Evolutionary conservation across 148 eudicot genomes (phyloP).

Genomic region (Agrostemma githago): DNA sequence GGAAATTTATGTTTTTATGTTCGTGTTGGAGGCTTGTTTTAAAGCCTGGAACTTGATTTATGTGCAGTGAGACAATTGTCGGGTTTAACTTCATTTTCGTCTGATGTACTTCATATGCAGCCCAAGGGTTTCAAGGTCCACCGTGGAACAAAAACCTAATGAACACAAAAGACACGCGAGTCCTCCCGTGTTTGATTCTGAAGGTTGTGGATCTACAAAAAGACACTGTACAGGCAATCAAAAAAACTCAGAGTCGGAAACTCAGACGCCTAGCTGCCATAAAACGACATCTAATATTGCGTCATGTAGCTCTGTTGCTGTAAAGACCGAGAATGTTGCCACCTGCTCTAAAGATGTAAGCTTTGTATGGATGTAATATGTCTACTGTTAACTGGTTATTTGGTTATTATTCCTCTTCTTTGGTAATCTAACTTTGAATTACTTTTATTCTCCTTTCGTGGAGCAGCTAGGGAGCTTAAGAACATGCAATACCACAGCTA

Average conservation of each 20-base stretch:
- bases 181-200: slow-evolving; percentile 39
- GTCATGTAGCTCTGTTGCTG: slow-evolving; percentile 23
- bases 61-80: background rate
- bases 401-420: background rate
- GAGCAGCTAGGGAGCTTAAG: slow-evolving; percentile 47
- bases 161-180: slow-evolving; percentile 60
- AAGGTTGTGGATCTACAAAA: slow-evolving; percentile 50
- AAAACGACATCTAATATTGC: slow-evolving; percentile 20
- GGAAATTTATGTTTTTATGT: background rate
- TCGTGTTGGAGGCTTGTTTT: background rate
- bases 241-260: slow-evolving; percentile 22
- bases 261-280: slow-evolving; percentile 25
- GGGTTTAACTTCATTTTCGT: background rate
- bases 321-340: slow-evolving; percentile 26
- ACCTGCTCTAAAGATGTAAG: slow-evolving; percentile 39
- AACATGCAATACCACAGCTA: slow-evolving; percentile 50
- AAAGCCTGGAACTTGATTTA: background rate
- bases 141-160: slow-evolving; percentile 28
- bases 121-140: slow-evolving; percentile 32
- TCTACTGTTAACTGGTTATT: background rate
- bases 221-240: slow-evolving; percentile 39
- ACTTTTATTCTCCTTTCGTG: background rate
- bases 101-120: slow-evolving; percentile 29
- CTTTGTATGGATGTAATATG: slow-evolving; percentile 4
- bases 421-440: slow-evolving; percentile 38